Evolutionary conservation across 306 rosid genomes (phyloP).

Genomic region (Luffa acutangula): DNA sequence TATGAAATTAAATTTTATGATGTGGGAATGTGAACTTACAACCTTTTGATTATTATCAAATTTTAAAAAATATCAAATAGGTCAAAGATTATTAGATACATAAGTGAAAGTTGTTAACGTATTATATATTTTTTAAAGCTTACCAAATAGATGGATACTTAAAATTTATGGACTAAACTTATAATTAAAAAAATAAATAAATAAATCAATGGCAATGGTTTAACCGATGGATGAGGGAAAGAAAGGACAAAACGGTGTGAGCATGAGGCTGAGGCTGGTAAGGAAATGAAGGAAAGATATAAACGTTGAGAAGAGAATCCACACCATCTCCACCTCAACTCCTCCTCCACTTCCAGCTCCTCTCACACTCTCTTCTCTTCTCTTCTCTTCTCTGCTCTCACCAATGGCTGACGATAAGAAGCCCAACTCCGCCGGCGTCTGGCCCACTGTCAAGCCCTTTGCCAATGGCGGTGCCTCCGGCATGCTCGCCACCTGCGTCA

Average conservation of each 20-base stretch:
- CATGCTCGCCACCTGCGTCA: slow-evolving; percentile 95
- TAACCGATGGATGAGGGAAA: background rate
- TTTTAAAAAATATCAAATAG: too few species aligned
- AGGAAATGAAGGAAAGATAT: background rate
- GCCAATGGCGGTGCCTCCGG: slow-evolving; percentile 93
- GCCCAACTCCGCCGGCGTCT: slow-evolving; percentile 35
- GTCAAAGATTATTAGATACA: too few species aligned
- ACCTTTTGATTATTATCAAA: too few species aligned
- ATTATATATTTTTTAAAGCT: too few species aligned
- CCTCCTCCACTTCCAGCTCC: background rate
- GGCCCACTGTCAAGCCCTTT: slow-evolving; percentile 86
- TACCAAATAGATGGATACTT: too few species aligned
- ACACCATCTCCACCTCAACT: background rate
- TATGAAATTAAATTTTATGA: too few species aligned
- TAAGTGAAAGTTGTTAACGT: too few species aligned
- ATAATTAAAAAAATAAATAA: too few species aligned
- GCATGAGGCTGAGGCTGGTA: background rate
- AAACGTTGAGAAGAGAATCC: background rate
- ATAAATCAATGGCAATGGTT: background rate
- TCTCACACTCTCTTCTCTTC: too few species aligned
- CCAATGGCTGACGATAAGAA: slow-evolving; percentile 79
- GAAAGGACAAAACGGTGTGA: background rate
- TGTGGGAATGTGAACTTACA: too few species aligned
- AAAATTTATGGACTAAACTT: too few species aligned
- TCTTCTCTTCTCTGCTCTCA: background rate